phyloP scores from a whole-genome alignment of 2,329 filamentous ascomycete species.

The Aspergillus spinulosporus region DNA sequence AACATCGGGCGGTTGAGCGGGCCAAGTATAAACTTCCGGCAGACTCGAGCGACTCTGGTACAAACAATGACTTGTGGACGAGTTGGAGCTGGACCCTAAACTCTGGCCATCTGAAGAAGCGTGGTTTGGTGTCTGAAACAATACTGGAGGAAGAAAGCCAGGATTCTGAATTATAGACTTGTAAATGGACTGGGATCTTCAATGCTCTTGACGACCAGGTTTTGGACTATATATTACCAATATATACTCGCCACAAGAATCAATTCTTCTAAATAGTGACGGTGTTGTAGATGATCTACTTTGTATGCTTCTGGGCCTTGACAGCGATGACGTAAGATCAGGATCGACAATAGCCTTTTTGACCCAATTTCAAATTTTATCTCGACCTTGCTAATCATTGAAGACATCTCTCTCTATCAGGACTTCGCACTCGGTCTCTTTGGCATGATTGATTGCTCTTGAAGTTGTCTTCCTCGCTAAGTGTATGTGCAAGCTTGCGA shows the following conservation, averaged over 20 bases:
- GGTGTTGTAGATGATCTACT: not conserved
- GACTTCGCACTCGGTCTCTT: not conserved
- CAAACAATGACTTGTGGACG: not conserved
- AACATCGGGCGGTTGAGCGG: not conserved
- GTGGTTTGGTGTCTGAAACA: conserved; percentile 25
- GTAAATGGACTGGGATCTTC: not conserved
- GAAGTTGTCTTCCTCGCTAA: not conserved
- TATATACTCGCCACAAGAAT: not conserved
- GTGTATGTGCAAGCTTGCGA: not conserved
- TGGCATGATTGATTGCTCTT: not conserved
- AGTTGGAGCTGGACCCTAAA: conserved; percentile 7
- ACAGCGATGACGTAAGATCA: not conserved
- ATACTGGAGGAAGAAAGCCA: conserved; percentile 35
- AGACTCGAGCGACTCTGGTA: not conserved
- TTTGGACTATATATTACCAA: not conserved
- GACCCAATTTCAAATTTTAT: not conserved
- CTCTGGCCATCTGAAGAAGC: not conserved
- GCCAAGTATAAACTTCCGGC: not conserved
- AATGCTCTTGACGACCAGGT: not conserved
- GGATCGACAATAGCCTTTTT: not conserved
- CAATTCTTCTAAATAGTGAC: not conserved
- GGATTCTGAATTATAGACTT: conserved; percentile 13
- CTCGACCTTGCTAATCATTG: not conserved
- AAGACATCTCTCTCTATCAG: not conserved
- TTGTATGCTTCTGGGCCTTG: not conserved